phyloP scores from a whole-genome alignment of 2,329 filamentous ascomycete species.

The Fusarium redolens region DNA sequence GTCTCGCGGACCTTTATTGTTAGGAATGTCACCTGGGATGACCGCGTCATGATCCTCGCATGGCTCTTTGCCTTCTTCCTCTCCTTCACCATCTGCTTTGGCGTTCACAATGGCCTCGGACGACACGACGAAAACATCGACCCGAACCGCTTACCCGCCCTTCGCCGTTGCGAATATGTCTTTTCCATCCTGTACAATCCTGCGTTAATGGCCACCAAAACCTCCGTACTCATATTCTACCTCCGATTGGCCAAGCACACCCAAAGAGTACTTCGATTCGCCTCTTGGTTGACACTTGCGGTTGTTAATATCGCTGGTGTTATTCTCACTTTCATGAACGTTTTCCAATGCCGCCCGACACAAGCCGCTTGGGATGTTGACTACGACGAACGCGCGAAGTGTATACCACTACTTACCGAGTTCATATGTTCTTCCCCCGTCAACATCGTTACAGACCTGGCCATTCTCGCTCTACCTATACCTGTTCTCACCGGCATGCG shows the following conservation, averaged over 20 bases:
- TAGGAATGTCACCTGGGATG: conserved; percentile 77
- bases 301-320: conserved; percentile 83
- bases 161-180: conserved; percentile 72
- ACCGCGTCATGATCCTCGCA: conserved; percentile 82
- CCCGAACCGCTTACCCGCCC: conserved; percentile 56
- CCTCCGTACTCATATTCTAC: conserved; percentile 92
- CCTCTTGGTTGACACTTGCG: conserved; percentile 82
- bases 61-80: conserved; percentile 79
- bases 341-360: conserved; percentile 86
- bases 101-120: conserved; percentile 74
- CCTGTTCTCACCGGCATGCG: conserved; percentile 89
- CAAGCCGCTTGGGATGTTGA: conserved; percentile 71
- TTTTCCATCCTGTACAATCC: conserved; percentile 81
- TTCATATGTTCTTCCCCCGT: conserved; percentile 84
- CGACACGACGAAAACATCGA: conserved; percentile 72
- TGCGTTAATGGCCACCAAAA: conserved; percentile 89
- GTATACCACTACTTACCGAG: conserved; percentile 69
- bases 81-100: conserved; percentile 73
- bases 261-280: conserved; percentile 79
- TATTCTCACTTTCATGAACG: conserved; percentile 85
- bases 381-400: conserved; percentile 51
- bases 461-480: conserved; percentile 87
- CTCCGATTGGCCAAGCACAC: conserved; percentile 82
- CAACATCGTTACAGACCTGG: conserved; percentile 91
- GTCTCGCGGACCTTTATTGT: conserved; percentile 80